phyloP scores from a whole-genome alignment of 2,329 filamentous ascomycete genomes.

The Verticillium longisporum region DNA sequence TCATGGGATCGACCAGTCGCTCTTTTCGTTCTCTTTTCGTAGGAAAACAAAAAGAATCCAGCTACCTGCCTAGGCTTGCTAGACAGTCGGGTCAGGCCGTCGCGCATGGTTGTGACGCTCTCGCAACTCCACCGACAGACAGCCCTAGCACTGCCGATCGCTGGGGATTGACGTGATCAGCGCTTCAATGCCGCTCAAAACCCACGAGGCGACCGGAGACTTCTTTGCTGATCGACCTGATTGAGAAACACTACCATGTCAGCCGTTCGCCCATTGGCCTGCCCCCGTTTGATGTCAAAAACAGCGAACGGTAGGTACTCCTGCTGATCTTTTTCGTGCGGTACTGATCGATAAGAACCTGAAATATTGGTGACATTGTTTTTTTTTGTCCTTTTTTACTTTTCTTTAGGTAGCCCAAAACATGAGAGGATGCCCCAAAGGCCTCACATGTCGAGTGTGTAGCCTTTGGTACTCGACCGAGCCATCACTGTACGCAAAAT shows the following conservation, averaged over 20 bases:
- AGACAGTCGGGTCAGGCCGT: too few species aligned
- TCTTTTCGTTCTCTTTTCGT: too few species aligned
- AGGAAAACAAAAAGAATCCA: too few species aligned
- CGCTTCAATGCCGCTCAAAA: not conserved
- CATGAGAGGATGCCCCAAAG: too few species aligned
- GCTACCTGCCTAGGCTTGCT: too few species aligned
- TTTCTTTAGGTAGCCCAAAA: too few species aligned
- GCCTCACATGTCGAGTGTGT: not conserved
- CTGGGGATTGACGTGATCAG: not conserved
- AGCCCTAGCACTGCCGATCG: not conserved
- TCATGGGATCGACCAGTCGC: too few species aligned
- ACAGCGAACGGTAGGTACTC: not conserved
- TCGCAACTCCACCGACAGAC: not conserved
- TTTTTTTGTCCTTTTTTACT: not conserved
- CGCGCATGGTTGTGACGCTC: not conserved
- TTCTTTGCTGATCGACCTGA: not conserved
- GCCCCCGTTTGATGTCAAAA: not conserved
- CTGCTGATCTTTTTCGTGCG: not conserved
- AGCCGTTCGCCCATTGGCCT: not conserved
- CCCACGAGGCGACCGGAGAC: not conserved
- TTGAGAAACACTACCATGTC: not conserved
- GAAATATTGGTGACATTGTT: not conserved
- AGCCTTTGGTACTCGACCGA: not conserved
- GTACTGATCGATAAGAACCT: too few species aligned
- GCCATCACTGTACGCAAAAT: too few species aligned